Conservation (phyloP, 768 basidiomycete species). For the Termitomyces sp. region DNA sequence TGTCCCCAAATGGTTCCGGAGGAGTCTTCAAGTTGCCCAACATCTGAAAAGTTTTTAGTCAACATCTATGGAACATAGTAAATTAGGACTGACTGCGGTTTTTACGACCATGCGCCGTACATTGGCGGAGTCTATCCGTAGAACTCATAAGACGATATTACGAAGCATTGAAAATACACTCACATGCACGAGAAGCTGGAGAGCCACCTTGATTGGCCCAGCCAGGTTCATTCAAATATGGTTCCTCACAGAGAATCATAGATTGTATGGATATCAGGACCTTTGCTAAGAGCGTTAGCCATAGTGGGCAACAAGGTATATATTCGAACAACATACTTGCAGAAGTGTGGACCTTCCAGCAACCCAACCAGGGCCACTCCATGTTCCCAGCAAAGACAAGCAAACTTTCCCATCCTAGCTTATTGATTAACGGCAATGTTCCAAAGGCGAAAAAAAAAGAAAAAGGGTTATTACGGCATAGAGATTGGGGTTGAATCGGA, state of each 20-base stretch:
- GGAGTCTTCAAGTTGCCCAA: slow-evolving; percentile 77
- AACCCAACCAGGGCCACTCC: slow-evolving; percentile 93
- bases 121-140: slow-evolving; percentile 76
- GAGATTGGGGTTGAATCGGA: slow-evolving; percentile 90
- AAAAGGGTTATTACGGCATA: slow-evolving; percentile 60
- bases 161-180: slow-evolving; percentile 17
- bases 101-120: slow-evolving; percentile 89
- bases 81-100: slow-evolving; percentile 60
- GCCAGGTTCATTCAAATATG: slow-evolving; percentile 91
- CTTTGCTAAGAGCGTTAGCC: slow-evolving; percentile 46
- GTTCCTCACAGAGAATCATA: slow-evolving; percentile 94
- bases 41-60: slow-evolving; percentile 50
- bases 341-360: slow-evolving; percentile 85
- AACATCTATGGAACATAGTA: not conserved
- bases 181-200: slow-evolving; percentile 74
- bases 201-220: slow-evolving; percentile 75
- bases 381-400: slow-evolving; percentile 86
- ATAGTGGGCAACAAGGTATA: slow-evolving; percentile 17
- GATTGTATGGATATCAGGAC: slow-evolving; percentile 94
- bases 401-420: slow-evolving; percentile 92
- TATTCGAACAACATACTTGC: slow-evolving; percentile 46
- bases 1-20: slow-evolving; percentile 81
- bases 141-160: not conserved
- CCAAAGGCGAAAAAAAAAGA: not conserved
- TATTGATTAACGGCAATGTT: not conserved